Evolutionary conservation across 495 filamentous ascomycete genomes (phyloP), one percentile per base, ranked within the genome.

Genomic region (Articulospora tetracladia): DNA sequence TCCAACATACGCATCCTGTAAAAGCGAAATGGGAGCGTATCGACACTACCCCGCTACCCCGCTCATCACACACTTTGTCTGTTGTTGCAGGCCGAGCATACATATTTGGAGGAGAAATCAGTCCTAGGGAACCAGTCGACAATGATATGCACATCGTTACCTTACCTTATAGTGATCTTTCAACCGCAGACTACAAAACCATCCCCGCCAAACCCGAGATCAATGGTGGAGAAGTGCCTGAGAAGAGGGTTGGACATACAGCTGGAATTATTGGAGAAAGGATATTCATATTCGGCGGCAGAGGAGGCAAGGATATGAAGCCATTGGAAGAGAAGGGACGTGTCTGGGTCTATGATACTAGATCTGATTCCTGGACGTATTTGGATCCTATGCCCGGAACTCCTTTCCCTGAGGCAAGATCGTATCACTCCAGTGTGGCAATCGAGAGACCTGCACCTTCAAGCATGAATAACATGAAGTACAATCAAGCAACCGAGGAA

Each of bases 31-130:
- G 85, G 78, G 74, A 81, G 53, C 79, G 80, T 58, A 77, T 90
- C 55, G 66, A 76, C 0, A 62, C 78, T 27, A 76, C 77, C 17
- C 63, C 74, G 1, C 74, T 94, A 3, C 84, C 82, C 17, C 81
- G 89, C 12, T 88, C 86, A 2, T 86, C 86, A 0, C 90, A 93
- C 65, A 80, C 84, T 4, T 67, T 91, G 51, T 83, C 88, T 17
- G 73, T 92, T 52, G 68, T 93, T 28, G 79, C 79, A 57, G 78
- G 83, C n/a, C 79, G 80, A 47, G 81, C 84, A 17, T 92, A 88
- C 71, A 79, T 89, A 62, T 89, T 89, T 69, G 86, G 86, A 59
- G 86, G 86, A 67, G 80, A 85, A 68, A 69, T 72, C 53, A 67
- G 70, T 26, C 66, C 76, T 32, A 70, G 76, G 58, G 74, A 80